phyloP scores from a whole-genome alignment of 495 filamentous ascomycete genomes.

The Lasiosphaeria hispida region DNA sequence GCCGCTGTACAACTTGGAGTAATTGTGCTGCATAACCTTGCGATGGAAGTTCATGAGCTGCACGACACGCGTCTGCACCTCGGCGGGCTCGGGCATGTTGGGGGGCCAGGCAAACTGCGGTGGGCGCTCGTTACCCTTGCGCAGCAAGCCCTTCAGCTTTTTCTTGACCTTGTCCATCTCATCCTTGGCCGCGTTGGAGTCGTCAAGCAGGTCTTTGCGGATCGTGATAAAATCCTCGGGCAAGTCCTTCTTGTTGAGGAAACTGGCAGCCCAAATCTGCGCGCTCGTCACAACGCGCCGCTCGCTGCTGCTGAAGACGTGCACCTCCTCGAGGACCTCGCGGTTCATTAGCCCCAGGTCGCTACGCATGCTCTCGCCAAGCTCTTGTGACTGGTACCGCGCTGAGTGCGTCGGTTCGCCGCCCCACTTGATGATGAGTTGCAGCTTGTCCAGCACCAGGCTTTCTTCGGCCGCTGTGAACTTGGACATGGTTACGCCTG shows the following conservation, averaged over 20 bases:
- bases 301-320: constrained; percentile 92
- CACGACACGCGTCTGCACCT: constrained; percentile 87
- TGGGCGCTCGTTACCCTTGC: constrained; percentile 83
- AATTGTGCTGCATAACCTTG: constrained; percentile 90
- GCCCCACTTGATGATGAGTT: constrained; percentile 98
- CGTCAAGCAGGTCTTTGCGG: constrained; percentile 91
- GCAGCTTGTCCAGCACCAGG: constrained; percentile 87
- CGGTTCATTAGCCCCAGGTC: constrained; percentile 92
- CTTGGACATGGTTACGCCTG: constrained; percentile 81
- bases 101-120: constrained; percentile 98
- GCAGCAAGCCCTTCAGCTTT: constrained; percentile 86
- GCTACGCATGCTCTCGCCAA: constrained; percentile 92
- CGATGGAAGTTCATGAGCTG: constrained; percentile 98
- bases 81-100: constrained; percentile 86
- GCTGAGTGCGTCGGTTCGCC: constrained; percentile 97
- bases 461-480: constrained; percentile 88
- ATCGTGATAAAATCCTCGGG: constrained; percentile 80
- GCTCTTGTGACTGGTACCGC: constrained; percentile 89
- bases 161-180: constrained; percentile 99
- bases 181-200: constrained; percentile 98
- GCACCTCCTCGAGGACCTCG: constrained; percentile 83
- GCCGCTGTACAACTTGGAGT: constrained; percentile 65
- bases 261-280: constrained; percentile 92
- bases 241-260: constrained; percentile 82
- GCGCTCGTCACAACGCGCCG: constrained; percentile 90